A percentile compares a stretch with the other conserved stretches of the same genome.
Conservation (phyloP, 2,329 filamentous ascomycete species). For the Ambrosiella cleistominuta region DNA sequence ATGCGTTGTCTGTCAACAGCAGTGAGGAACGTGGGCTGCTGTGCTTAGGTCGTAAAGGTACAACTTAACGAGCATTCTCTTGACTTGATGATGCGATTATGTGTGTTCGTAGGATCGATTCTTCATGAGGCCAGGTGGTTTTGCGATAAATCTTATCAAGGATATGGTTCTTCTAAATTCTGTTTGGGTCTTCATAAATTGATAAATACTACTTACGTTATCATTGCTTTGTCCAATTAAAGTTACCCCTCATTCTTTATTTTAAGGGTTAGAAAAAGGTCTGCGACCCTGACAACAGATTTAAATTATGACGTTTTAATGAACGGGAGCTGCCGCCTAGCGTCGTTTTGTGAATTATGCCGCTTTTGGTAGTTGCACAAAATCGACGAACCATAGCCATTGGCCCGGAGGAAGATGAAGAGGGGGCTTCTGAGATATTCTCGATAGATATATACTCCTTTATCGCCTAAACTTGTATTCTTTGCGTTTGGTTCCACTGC, state of each 20-base stretch:
- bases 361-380: neutral
- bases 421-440: no score
- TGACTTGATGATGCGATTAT: neutral
- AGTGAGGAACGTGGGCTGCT: neutral
- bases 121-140: no score
- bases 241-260: neutral
- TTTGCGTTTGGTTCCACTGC: neutral
- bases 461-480: neutral
- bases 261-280: neutral
- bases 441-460: neutral
- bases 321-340: neutral
- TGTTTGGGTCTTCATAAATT: no score
- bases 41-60: neutral
- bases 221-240: neutral
- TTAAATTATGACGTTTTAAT: slow-evolving; percentile 4
- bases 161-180: no score
- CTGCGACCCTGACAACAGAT: neutral
- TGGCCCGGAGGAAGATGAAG: no score
- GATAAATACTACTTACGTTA: no score
- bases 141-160: no score
- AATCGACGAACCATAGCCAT: neutral
- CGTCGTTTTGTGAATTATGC: slow-evolving; percentile 1
- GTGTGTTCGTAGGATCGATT: no score
- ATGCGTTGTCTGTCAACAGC: neutral
- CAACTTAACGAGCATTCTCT: neutral